Evolutionary conservation across 2,329 filamentous ascomycete genomes (phyloP), one percentile per base, ranked within the genome.

Genomic region (Botryosphaeria agaves): DNA sequence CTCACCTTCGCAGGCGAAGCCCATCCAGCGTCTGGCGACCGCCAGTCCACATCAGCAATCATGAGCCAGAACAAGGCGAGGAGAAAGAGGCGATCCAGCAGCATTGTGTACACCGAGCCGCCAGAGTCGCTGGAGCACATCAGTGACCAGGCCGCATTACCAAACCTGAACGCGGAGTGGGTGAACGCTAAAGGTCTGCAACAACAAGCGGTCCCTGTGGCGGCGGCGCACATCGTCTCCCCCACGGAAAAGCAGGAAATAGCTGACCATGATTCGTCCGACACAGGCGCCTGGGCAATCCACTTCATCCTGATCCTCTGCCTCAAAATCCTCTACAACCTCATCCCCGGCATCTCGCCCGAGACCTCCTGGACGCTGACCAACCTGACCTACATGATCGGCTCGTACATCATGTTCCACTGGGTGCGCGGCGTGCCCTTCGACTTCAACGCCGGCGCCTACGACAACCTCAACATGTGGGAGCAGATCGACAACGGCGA

Each of bases 401-500:
- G 84, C 47, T 94, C 87, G 25, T 98, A 95, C 57, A 72, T 98
- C 56, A 98, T 98, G 89, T 98, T 98, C 60, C 89, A 98, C 60
- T 93, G 83, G 66, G 89, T 98, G 43, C 83, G 87, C 51, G 89
- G 89, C 44, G 83, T 95, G 28, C 89, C 89, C 5, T 98, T 98
- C 51, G 89, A 98, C 56, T 98, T 98, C 69, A 98, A 98, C 52
- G 78, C 82, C 33, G 89, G 89, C 35, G 89, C 89, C 44, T 98
- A 95, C 57, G 89, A 98, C 66, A 95, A 98, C 56, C 69, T 98
- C 49, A 98, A 95, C 62, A 95, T 98, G 89, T 98, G 89, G 89
- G 89, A 98, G 63, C 89, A 98, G 61, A 98, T 98, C 54, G 89
- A 98, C 63, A 91, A 95, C 48, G 89, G 89, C 28, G 89, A 89